phyloP scores from a whole-genome alignment of 2,329 filamentous ascomycete species.

The Beauveria medogensis region DNA sequence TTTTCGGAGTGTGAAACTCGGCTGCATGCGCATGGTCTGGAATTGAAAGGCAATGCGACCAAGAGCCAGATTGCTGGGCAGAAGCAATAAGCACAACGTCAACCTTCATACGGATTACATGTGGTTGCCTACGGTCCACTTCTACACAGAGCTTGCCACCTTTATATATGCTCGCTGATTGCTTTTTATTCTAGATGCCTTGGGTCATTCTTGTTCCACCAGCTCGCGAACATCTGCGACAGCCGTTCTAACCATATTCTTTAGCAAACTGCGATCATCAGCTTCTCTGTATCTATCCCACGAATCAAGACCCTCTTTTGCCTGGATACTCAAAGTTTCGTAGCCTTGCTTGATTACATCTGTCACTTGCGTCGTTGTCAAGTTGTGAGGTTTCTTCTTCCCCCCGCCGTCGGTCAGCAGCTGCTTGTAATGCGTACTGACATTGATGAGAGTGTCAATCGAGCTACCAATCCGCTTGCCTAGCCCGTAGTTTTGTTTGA shows the following conservation, averaged over 20 bases:
- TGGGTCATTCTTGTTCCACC: constrained; percentile 29
- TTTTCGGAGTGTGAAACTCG: too few relatives aligned
- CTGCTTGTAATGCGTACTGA: constrained; percentile 79
- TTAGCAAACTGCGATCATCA: constrained; percentile 74
- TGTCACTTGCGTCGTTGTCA: constrained; percentile 77
- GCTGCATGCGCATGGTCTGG: too few relatives aligned
- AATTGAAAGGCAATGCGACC: too few relatives aligned
- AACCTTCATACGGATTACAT: too few relatives aligned
- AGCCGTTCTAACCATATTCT: constrained; percentile 74
- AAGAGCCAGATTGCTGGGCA: too few relatives aligned
- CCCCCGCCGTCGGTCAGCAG: constrained; percentile 56
- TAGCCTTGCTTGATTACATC: constrained; percentile 95
- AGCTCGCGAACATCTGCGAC: constrained; percentile 54
- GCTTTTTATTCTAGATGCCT: neutral
- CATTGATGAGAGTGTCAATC: constrained; percentile 76
- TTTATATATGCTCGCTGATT: neutral
- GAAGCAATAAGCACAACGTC: too few relatives aligned
- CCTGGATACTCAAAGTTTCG: constrained; percentile 85
- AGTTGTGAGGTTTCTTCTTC: constrained; percentile 49
- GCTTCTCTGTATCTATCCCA: constrained; percentile 85
- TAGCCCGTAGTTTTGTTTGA: constrained; percentile 67
- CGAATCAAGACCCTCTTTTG: constrained; percentile 74
- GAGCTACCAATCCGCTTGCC: constrained; percentile 54
- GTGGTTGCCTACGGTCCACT: too few relatives aligned
- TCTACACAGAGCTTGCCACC: too few relatives aligned